Evolutionary conservation across 495 filamentous ascomycete genomes (phyloP), one percentile per base, ranked within the genome.

Genomic region (Penicillium canariense): DNA sequence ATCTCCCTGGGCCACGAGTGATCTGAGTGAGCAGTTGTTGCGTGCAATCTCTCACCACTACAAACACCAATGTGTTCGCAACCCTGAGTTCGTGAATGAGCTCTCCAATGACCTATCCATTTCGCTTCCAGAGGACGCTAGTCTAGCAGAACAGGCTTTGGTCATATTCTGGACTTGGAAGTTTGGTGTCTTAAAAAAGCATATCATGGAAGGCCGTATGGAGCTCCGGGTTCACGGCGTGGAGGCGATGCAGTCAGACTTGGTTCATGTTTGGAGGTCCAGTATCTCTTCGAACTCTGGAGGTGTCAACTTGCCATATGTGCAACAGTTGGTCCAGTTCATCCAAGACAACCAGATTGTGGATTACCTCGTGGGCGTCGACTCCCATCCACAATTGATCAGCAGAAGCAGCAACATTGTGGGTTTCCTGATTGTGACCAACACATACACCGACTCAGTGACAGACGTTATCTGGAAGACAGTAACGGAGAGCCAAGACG

Each of bases 381-480:
- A 90, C 50, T 96, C 94, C 15, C 94, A 97, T 63, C 89, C 89
- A 5, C 90, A 96, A 61, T 82, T 98, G 52, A 95, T 96, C 40
- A 77, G 74, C 36, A 82, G 89, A 55, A 88, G 88, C 63, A 78
- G 79, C 53, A 96, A 97, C 51, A 88, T 97, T 49, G 76, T 96
- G 35, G 88, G 87, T 0, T 97, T 96, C 55, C 78, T 97, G 43
- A 80, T 90, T n/a, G 88, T 94, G 34, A 96, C 90, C 0, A 69
- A 75, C 28, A 86, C 81, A 4, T 96, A 94, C 64, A 83, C 81
- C 7, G 61, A 81, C n/a, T 60, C 72, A 12, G 86, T 92, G 56
- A 88, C 88, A 3, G 88, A 97, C 59, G 77, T 81, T 10, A 81
- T 97, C 40, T 98, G 95, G 94, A 83, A 86, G 49, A 87, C 90